phyloP scores from a whole-genome alignment of 805 yeast genomes.

The Aciculoconidium aculeatum region DNA sequence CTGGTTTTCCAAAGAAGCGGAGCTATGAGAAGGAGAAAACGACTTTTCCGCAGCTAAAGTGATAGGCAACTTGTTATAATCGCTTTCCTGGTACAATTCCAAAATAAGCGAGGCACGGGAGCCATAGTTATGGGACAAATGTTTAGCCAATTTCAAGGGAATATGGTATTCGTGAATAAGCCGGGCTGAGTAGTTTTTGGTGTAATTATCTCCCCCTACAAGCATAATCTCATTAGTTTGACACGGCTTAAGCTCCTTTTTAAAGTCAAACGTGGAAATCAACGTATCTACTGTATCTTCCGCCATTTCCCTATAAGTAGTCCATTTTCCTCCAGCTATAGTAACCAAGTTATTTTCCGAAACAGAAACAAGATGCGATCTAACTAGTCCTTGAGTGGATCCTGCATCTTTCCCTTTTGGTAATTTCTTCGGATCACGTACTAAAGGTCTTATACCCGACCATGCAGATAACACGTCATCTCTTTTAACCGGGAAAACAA shows the following conservation, averaged over 20 bases:
- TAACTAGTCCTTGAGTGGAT: slow-evolving; percentile 82
- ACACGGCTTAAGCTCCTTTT: slow-evolving; percentile 37
- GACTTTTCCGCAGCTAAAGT: slow-evolving; percentile 43
- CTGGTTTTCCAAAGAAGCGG: slow-evolving; percentile 24
- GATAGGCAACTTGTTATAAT: slow-evolving; percentile 57
- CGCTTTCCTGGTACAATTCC: slow-evolving; percentile 45
- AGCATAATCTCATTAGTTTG: slow-evolving; percentile 51
- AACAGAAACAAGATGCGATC: slow-evolving; percentile 76
- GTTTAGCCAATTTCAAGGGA: slow-evolving; percentile 70
- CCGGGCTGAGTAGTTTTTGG: slow-evolving; percentile 66
- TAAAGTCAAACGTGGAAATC: slow-evolving; percentile 42
- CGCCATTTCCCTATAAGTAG: slow-evolving; percentile 97
- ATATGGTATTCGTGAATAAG: slow-evolving; percentile 73
- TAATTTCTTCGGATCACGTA: slow-evolving; percentile 63
- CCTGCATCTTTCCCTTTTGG: slow-evolving; percentile 39
- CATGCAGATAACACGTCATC: slow-evolving; percentile 92
- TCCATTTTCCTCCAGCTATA: slow-evolving; percentile 97
- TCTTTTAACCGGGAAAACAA: slow-evolving; percentile 82
- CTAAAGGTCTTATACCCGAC: slow-evolving; percentile 96
- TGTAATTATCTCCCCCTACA: slow-evolving; percentile 79
- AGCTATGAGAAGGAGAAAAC: slow-evolving; percentile 25
- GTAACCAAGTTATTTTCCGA: slow-evolving; percentile 77
- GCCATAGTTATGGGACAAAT: slow-evolving; percentile 84
- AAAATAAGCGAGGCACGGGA: slow-evolving; percentile 79
- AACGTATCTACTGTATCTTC: slow-evolving; percentile 83